Conservation (phyloP, 2,329 filamentous ascomycete species). For the Pezizomycotina sp. region DNA sequence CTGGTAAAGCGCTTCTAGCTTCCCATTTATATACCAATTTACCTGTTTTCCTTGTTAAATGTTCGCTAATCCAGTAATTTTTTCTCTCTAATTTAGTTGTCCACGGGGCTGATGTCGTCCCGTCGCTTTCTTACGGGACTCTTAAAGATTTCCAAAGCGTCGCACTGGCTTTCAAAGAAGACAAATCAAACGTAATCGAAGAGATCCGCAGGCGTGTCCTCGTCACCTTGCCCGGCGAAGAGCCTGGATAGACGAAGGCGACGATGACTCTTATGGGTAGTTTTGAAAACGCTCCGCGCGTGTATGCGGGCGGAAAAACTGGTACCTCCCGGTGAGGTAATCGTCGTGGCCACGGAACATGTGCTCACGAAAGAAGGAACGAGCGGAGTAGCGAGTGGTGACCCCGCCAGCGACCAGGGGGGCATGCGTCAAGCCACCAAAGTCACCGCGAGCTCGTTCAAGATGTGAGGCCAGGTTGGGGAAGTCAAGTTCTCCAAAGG, state of each 20-base stretch:
- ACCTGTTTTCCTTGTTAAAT: too few species aligned
- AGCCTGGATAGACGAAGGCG: conserved; percentile 39
- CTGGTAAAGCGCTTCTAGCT: too few species aligned
- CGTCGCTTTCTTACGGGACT: conserved; percentile 54
- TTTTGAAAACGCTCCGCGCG: conserved; percentile 47
- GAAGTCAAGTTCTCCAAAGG: conserved; percentile 55
- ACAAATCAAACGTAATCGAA: conserved; percentile 48
- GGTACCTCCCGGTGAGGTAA: conserved; percentile 60
- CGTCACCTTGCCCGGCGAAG: conserved; percentile 46
- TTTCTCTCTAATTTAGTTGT: too few species aligned
- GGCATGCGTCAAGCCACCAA: conserved; percentile 41
- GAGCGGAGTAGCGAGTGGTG: conserved; percentile 5
- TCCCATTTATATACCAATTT: too few species aligned
- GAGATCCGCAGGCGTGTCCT: conserved; percentile 52
- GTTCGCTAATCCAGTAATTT: too few species aligned
- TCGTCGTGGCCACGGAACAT: conserved; percentile 50
- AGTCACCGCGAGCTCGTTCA: conserved; percentile 52
- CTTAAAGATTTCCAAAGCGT: conserved; percentile 60
- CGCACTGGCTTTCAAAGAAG: conserved; percentile 55
- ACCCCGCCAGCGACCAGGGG: conserved; percentile 39
- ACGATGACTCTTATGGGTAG: conserved; percentile 50
- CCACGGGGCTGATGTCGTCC: conserved; percentile 57
- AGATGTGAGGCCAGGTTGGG: conserved; percentile 51
- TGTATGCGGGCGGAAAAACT: conserved; percentile 55
- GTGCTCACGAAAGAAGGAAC: conserved; percentile 46